Conservation (phyloP, 2,329 filamentous ascomycete species). For the Thelonectria discophora region DNA sequence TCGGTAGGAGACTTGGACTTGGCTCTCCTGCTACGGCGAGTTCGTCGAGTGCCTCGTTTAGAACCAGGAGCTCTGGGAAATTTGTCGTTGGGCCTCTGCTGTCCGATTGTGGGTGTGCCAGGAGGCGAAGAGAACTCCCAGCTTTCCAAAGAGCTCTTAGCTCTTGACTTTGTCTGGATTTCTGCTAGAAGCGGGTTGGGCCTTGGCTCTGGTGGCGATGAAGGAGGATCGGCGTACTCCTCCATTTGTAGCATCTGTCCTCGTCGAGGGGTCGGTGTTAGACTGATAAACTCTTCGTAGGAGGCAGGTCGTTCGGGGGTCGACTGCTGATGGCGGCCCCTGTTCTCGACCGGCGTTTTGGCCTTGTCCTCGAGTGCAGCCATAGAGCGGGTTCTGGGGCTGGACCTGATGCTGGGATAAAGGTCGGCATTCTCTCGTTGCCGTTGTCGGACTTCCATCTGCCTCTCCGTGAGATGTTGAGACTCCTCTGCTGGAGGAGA, state of each 20-base stretch:
- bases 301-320: conserved; percentile 57
- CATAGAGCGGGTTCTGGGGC: conserved; percentile 43
- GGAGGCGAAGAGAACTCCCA: conserved; percentile 69
- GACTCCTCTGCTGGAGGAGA: conserved; percentile 65
- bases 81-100: conserved; percentile 27
- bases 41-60: conserved; percentile 22
- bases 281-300: conserved; percentile 64
- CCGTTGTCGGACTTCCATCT: conserved; percentile 78
- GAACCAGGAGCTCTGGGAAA: conserved; percentile 16
- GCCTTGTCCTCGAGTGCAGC: conserved; percentile 29
- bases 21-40: conserved; percentile 29
- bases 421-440: conserved; percentile 73
- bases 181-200: conserved; percentile 62
- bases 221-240: conserved; percentile 64
- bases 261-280: conserved; percentile 68
- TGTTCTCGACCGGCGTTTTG: conserved; percentile 22
- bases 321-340: conserved; percentile 46
- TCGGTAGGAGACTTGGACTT: conserved; percentile 27
- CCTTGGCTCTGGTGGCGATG: conserved; percentile 66
- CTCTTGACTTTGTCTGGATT: conserved; percentile 59
- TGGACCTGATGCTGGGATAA: conserved; percentile 74
- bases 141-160: conserved; percentile 46
- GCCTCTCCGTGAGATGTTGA: conserved; percentile 79
- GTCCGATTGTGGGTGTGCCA: conserved; percentile 56
- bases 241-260: conserved; percentile 60